Base-by-base conservation (phyloP, 805 yeast genomes). In the Cyberlindnera nakhonratchasimensis region DNA sequence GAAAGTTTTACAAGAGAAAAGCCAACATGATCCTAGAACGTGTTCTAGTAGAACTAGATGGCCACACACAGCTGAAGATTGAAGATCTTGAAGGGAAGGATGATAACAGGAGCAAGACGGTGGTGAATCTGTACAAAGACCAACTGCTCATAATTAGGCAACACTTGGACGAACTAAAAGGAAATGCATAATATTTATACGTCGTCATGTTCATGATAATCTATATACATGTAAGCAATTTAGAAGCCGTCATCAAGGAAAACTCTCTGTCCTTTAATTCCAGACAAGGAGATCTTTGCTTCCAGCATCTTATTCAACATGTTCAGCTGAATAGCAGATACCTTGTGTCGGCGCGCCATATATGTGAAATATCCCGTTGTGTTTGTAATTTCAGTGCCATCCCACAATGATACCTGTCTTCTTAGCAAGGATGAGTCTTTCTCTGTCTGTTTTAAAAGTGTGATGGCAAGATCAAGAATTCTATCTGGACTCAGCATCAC, bases 21-120 rank as follows among this genome's bases (percentile, higher is more conserved):
- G 61, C 71, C 3, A 45, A 61, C 9, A 28, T 43, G 8, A 38
- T 74, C 17, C 44, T 71, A 16, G 39, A 43, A 10, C 59, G 58
- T 24, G 66, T 77, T 7, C 48, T 72, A 43, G 45, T 51, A 7
- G 59, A 65, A 37, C n/a, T n/a, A n/a, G n/a, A n/a, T n/a, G n/a
- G n/a, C n/a, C n/a, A n/a, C n/a, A n/a, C n/a, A n/a, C n/a, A n/a
- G n/a, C 55, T 49, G 17, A 39, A 57, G 14, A 43, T 43, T 10
- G 61, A 62, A 18, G 56, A 59, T 41, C 28, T 51, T 17, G 28
- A 24, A 8, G 17, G 42, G 16, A 48, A 55, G 29, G 59, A 54
- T 23, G 61, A 56, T 29, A 18, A 29, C 2, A 58, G 52, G 32
- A 29, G 12, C 37, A 39, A 4, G 39, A 46, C 29, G 41, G 40